Conservation (phyloP, 495 filamentous ascomycete species). For the Beverwykella pulmonaria region DNA sequence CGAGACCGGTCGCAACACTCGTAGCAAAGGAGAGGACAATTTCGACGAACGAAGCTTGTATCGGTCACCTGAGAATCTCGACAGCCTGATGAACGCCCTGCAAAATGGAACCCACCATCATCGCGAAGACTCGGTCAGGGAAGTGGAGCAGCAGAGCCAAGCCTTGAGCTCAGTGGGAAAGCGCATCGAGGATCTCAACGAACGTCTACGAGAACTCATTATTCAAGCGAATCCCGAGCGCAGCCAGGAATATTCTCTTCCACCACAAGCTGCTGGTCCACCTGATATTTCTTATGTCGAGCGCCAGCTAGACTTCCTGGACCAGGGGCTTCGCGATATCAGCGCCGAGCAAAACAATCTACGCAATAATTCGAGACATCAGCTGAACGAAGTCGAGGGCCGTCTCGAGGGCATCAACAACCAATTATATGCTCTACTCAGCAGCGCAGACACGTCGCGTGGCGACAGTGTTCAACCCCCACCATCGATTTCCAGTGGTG, state of each 20-base stretch:
- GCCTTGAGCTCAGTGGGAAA: conserved; percentile 55
- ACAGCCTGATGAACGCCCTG: conserved; percentile 53
- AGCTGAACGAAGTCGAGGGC: conserved; percentile 39
- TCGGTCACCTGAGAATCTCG: conserved; percentile 66
- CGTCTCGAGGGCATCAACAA: conserved; percentile 42
- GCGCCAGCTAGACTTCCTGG: conserved; percentile 38
- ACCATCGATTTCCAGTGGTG: conserved; percentile 27
- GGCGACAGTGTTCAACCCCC: conserved; percentile 29
- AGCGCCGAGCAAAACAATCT: conserved; percentile 31
- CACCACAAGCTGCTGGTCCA: conserved; percentile 15
- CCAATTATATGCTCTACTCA: conserved; percentile 40
- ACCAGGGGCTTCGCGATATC: conserved; percentile 34
- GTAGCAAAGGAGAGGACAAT: conserved; percentile 53
- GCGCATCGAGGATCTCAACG: conserved; percentile 73
- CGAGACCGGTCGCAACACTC: conserved; percentile 54
- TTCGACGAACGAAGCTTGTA: conserved; percentile 86
- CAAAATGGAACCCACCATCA: conserved; percentile 37
- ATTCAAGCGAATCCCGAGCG: conserved; percentile 53
- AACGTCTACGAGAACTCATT: conserved; percentile 67
- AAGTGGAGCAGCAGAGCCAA: conserved; percentile 55
- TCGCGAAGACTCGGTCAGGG: conserved; percentile 41
- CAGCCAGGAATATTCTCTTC: conserved; percentile 30
- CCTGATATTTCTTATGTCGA: conserved; percentile 30
- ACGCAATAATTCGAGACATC: conserved; percentile 21
- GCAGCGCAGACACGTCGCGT: conserved; percentile 7